These are phyloP conservation scores for Aspergillus sojae DNA, from an alignment of 2,329 filamentous ascomycete species.

Conservation along the genomic window DNA sequence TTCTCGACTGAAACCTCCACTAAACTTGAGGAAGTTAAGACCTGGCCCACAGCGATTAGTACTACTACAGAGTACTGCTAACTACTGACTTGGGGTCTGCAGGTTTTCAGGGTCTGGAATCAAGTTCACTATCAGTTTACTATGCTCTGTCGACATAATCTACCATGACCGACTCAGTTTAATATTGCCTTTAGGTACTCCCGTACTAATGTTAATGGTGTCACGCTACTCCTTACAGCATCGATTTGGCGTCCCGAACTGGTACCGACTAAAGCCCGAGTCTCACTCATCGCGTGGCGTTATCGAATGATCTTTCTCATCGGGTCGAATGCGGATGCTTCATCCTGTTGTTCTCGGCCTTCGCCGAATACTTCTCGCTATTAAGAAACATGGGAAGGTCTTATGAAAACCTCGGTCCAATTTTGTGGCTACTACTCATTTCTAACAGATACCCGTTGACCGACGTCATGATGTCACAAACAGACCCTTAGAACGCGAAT, in stretches of 20 bases:
- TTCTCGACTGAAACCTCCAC: slow-evolving; percentile 14
- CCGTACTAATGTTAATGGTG: background rate
- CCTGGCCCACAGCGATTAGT: slow-evolving; percentile 1
- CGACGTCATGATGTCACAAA: slow-evolving; percentile 17
- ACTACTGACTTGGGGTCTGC: background rate
- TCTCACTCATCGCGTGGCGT: background rate
- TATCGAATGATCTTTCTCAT: background rate
- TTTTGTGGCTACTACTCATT: background rate
- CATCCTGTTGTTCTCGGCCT: background rate
- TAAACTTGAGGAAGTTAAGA: background rate
- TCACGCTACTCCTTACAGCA: background rate
- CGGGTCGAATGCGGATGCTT: background rate
- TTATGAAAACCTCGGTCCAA: background rate
- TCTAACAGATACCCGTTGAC: background rate
- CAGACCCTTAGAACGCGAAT: background rate
- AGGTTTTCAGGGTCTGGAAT: background rate
- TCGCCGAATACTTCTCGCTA: background rate
- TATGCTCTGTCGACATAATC: background rate
- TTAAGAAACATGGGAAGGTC: background rate
- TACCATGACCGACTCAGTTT: background rate
- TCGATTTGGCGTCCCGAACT: background rate
- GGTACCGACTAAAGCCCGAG: background rate
- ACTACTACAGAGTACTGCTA: background rate
- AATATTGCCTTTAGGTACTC: background rate
- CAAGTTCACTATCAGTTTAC: background rate